Evolutionary conservation across 129 eudicot species (phyloP), one percentile per base, ranked within the genome.

Genomic region (Tagetes erecta): DNA sequence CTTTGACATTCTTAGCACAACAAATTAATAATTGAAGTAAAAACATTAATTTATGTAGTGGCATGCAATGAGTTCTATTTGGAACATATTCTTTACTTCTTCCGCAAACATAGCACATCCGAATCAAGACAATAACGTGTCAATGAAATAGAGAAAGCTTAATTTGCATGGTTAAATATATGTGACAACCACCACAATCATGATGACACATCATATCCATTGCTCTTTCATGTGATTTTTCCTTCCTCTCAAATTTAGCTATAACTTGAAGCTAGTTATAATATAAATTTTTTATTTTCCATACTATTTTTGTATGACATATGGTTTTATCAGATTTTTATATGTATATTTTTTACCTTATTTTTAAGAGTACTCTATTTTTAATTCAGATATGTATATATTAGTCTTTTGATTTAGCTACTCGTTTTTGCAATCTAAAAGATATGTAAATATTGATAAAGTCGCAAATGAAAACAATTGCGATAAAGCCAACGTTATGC

Each of bases 81-180:
- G 70, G 52, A 49, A 57, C 44, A 79, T 72, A 75, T 75, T 70
- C 81, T 59, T 81, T 81, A 64, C 85, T 81, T 76, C 12, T 64
- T 20, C 64, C 49, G 30, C 73, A 79, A 79, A 79, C 83, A 46
- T 70, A 52, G 40, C 38, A 63, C 45, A 62, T 58, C 47, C 14
- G 4, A 49, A 46, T 72, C 44, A 77, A 14, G 79, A 47, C 55
- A 66, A 9, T 41, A 73, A 81, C 86, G 82, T 85, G 89, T 78
- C 89, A 79, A 66, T 56, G 65, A 68, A 60, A 49, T 52, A 80
- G 82, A 85, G 80, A 44, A 82, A 79, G 80, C 89, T 82, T 85
- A 78, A 67, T 51, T 36, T 72, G 41, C 68, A 75, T 75, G 71
- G 5, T 40, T 78, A 72, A 8, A 35, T 85, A 71, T 55, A 14